A percentile compares a stretch with the other conserved stretches of the same genome.
These are phyloP conservation scores for Podaxis pistillaris DNA, from an alignment of 768 basidiomycete genomes.

Conservation along the genomic window DNA sequence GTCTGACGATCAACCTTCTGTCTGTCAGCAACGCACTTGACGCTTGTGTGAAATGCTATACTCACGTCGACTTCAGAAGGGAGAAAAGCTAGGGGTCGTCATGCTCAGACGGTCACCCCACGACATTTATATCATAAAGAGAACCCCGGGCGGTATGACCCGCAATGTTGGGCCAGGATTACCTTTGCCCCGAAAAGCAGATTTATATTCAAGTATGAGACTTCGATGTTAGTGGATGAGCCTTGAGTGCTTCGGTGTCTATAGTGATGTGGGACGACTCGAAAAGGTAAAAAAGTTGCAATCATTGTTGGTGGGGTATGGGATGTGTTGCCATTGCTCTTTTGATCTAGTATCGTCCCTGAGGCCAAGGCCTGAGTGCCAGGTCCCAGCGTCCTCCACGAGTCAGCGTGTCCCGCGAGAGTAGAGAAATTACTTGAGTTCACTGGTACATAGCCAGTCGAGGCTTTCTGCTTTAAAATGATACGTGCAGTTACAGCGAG, in stretches of 20 bases:
- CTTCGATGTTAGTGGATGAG: background rate
- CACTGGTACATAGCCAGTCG: background rate
- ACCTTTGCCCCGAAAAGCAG: slow-evolving; percentile 7
- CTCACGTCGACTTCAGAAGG: slow-evolving; percentile 19
- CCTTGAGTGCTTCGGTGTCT: slow-evolving; percentile 6
- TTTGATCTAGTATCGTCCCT: background rate
- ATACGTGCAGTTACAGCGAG: too few relatives aligned
- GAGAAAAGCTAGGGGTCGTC: slow-evolving; percentile 13
- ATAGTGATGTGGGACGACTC: background rate
- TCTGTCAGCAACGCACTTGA: background rate
- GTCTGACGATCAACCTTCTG: slow-evolving; percentile 19
- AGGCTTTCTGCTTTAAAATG: background rate
- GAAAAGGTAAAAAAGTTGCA: slow-evolving; percentile 1
- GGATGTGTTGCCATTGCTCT: background rate
- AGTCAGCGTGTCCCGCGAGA: background rate
- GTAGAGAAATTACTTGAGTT: background rate
- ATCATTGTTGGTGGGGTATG: background rate
- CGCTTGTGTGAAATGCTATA: background rate
- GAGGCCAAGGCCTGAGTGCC: background rate
- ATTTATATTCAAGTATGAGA: slow-evolving; percentile 5
- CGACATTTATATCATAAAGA: slow-evolving; percentile 14
- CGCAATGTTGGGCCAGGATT: slow-evolving; percentile 11
- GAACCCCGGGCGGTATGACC: slow-evolving; percentile 4
- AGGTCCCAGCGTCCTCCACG: too few relatives aligned
- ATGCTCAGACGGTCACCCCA: background rate